Evolutionary conservation across 441 rosid species (phyloP), one percentile per base, ranked within the genome.

Genomic region (Melastoma candidum): DNA sequence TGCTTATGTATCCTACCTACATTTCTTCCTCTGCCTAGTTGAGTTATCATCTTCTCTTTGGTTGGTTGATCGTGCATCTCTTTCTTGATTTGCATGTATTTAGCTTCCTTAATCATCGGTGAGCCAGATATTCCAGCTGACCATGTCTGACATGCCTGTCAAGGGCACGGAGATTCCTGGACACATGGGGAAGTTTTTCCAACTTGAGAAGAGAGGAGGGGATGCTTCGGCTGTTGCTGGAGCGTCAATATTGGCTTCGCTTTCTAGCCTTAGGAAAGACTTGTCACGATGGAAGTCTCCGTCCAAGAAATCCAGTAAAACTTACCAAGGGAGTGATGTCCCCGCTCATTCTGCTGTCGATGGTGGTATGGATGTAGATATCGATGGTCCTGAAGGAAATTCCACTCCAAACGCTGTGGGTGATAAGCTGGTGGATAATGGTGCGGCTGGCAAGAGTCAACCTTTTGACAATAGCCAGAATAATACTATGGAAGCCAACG

Each of bases 221-320:
- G 93, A 85, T 70, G 69, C 84, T 63, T 81, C 95, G 44, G 87
- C 87, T 63, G 82, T 83, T 47, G 77, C 77, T 50, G 89, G 89
- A 67, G 81, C 95, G 53, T 75, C 92, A 58, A 74, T 85, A 72
- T 71, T 83, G 72, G 95, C 95, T 45, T 88, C 95, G 48, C 80
- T 85, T 64, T 75, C 89, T 29, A 81, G 77, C 67, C 60, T 67
- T 59, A 79, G 78, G 77, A 73, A 68, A 65, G 94, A 85, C 70
- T 65, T 78, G 47, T 66, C 86, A 32, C 78, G 77, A 25, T 76
- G 75, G 74, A 85, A 76, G 69, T 66, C 77, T 59, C 73, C 82
- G 49, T 67, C 72, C 59, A 62, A 74, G 66, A 53, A 66, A 26
- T 57, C 68, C 54, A 58, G 76, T 61, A 85, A 78, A 77, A 55